Evolutionary conservation across 1,284 basidiomycete genomes (phyloP).

Genomic region (Irpex sp.): DNA sequence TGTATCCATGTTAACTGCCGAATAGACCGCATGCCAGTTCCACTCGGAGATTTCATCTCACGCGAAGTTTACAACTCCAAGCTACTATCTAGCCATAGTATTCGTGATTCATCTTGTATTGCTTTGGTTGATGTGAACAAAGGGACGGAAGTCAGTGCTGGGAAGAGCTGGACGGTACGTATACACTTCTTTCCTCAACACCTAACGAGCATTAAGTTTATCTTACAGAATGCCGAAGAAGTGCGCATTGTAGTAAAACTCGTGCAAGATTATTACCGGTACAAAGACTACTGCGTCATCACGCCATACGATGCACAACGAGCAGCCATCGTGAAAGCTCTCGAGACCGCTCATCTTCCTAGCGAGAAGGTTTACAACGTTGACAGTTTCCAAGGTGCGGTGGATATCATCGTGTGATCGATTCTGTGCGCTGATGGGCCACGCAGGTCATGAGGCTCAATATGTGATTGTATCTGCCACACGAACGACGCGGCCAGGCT

Average conservation of each 20-base stretch:
- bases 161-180: slow-evolving; percentile 41
- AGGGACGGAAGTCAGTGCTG: slow-evolving; percentile 33
- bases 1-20: not conserved
- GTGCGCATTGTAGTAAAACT: slow-evolving; percentile 35
- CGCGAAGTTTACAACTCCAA: slow-evolving; percentile 34
- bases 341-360: slow-evolving; percentile 30
- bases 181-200: not conserved
- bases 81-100: slow-evolving; percentile 33
- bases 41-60: slow-evolving; percentile 46
- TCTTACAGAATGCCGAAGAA: slow-evolving; percentile 39
- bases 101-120: slow-evolving; percentile 22
- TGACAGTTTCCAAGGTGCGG: slow-evolving; percentile 44
- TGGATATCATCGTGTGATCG: not conserved
- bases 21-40: slow-evolving; percentile 47
- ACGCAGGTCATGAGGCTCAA: slow-evolving; percentile 39
- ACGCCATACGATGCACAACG: slow-evolving; percentile 48
- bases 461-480: slow-evolving; percentile 42
- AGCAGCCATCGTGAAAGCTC: slow-evolving; percentile 28
- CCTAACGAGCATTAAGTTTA: not conserved
- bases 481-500: slow-evolving; percentile 37
- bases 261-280: slow-evolving; percentile 33
- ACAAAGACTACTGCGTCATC: slow-evolving; percentile 36
- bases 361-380: slow-evolving; percentile 41
- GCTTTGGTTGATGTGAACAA: slow-evolving; percentile 38
- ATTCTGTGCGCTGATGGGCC: not conserved